phyloP scores from a whole-genome alignment of 2,329 filamentous ascomycete genomes.

The Exophiala phaeomuriformis region DNA sequence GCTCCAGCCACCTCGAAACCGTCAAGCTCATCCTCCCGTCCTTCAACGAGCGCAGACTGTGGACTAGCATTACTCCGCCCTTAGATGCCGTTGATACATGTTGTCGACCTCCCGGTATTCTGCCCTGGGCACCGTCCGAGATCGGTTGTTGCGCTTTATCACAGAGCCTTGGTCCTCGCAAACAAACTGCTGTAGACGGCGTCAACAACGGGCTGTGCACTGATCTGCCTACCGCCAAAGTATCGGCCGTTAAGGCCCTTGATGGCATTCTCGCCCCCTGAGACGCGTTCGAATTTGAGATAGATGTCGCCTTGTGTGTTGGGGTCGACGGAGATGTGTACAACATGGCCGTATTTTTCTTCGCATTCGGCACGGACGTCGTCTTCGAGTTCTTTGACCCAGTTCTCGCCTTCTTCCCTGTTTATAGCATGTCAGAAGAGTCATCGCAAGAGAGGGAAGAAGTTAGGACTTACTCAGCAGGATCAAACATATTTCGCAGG shows the following conservation, averaged over 20 bases:
- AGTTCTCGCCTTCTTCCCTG: conserved; percentile 77
- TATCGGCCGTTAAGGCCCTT: conserved; percentile 95
- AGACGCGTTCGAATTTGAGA: conserved; percentile 93
- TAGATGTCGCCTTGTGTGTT: conserved; percentile 96
- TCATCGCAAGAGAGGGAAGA: conserved; percentile 4
- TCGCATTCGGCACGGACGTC: conserved; percentile 91
- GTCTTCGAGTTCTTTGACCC: conserved; percentile 89
- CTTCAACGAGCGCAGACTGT: too few species aligned
- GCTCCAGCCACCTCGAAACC: too few species aligned
- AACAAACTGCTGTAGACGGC: conserved; percentile 98
- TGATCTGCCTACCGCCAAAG: conserved; percentile 89
- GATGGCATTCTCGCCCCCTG: conserved; percentile 94
- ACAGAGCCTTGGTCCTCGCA: conserved; percentile 57
- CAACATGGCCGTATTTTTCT: conserved; percentile 90
- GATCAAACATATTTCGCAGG: conserved; percentile 91
- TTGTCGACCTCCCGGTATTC: too few species aligned
- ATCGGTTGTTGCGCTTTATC: neutral
- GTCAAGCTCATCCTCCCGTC: too few species aligned
- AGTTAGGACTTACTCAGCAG: conserved; percentile 64
- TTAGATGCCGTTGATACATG: too few species aligned
- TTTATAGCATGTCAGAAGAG: conserved; percentile 32
- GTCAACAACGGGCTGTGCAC: conserved; percentile 91
- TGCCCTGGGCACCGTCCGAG: neutral
- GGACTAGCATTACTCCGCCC: too few species aligned
- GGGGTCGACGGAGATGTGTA: conserved; percentile 90